A percentile compares a stretch with the other conserved stretches of the same genome.
Conservation (phyloP, 495 filamentous ascomycete species). For the Lasiosphaeris hirsuta region DNA sequence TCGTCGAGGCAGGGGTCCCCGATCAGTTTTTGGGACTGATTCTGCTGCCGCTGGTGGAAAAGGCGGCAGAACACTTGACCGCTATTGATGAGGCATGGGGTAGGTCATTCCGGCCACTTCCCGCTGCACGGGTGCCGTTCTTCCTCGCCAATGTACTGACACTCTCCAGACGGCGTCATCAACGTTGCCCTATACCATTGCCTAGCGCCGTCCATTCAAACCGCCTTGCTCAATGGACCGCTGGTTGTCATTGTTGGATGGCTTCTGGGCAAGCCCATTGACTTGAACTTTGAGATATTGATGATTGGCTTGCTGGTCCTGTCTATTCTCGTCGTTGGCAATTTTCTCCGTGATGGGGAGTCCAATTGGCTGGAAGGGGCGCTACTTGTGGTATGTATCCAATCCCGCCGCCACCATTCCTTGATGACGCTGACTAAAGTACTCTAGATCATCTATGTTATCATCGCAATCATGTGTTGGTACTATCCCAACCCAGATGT, state of each 20-base stretch:
- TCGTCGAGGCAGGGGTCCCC: constrained; percentile 62
- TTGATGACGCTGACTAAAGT: not conserved
- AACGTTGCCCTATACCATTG: constrained; percentile 88
- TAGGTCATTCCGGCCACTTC: constrained; percentile 28
- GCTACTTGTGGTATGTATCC: constrained; percentile 52
- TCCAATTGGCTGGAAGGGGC: constrained; percentile 74
- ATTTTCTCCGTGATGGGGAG: constrained; percentile 71
- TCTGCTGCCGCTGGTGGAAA: constrained; percentile 78
- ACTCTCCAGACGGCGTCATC: constrained; percentile 45
- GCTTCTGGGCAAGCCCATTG: constrained; percentile 63
- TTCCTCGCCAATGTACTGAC: not conserved
- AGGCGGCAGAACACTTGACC: constrained; percentile 81
- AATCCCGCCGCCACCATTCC: not conserved
- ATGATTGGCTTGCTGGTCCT: constrained; percentile 79
- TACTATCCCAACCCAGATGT: constrained; percentile 54
- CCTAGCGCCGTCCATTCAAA: constrained; percentile 79
- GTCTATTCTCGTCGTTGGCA: constrained; percentile 76
- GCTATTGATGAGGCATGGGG: constrained; percentile 88
- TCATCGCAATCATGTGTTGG: constrained; percentile 57
- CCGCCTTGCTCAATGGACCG: constrained; percentile 79
- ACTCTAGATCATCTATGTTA: constrained; percentile 54
- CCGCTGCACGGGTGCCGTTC: not conserved
- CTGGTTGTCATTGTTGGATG: constrained; percentile 78
- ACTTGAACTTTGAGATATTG: constrained; percentile 81
- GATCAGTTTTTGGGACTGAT: constrained; percentile 79